Evolutionary conservation across 1,139 yeast genomes (phyloP), one percentile per base, ranked within the genome.

Genomic region (Arxiozyma heterogenica): DNA sequence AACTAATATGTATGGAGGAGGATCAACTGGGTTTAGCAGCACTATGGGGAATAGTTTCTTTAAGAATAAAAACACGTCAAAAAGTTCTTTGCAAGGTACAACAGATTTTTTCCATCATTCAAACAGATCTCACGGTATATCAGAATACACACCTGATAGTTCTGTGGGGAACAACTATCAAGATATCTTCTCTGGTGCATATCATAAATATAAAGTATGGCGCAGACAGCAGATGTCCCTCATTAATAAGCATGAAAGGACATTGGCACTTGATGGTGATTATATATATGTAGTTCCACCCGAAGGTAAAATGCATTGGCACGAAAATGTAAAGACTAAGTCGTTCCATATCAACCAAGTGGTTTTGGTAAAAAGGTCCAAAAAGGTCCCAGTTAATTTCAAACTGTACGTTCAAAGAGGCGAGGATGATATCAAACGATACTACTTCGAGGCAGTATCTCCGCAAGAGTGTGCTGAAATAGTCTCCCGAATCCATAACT

Each of bases 251-350:
- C 88, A 89, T 57, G 96, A 91, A 60, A 81, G 94, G 61, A 81
- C 90, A 1, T 73, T 93, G 50, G 91, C 95, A 1, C 80, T 93
- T 47, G 98, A 93, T 69, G 98, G 98, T 21, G 96, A 90, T 64
- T 91, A 90, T 65, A 82, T 93, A 18, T 94, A 91, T 66, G 79
- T 93, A 53, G 82, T 91, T 63, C 97, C 98, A 1, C 82, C 91
- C 1, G 86, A 83, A 59, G 87, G 84, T 57, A 82, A 83, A 53
- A 80, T 81, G 61, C 78, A 77, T 49, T 75, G 83, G 79, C 81
- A 82, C 60, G 84, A 86, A 57, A 79, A 79, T 60, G 81, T 86
- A 61, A 91, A 91, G 66, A 91, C 96, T 0, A 83, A 91, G 41
- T 85, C 95, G 0, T 88, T 91, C 69, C 96, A 90, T 64, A 82